Conservation (phyloP, 768 basidiomycete species). For the Lentinula lateritia region DNA sequence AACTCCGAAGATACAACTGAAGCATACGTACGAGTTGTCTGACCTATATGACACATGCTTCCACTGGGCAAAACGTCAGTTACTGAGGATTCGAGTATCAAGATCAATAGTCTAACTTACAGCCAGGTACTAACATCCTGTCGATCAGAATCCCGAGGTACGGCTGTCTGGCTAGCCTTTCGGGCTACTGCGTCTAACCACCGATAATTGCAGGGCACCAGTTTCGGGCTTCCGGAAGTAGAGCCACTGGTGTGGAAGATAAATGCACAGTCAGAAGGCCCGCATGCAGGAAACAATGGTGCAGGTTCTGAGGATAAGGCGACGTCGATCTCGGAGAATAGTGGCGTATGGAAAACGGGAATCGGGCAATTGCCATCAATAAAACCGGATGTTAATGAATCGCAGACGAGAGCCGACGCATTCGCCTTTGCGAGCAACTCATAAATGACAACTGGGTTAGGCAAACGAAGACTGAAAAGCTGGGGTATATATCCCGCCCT, state of each 20-base stretch:
- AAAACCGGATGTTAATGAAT: conserved; percentile 43
- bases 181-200: conserved; percentile 57
- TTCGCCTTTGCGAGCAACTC: conserved; percentile 61
- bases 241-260: conserved; percentile 81
- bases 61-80: conserved; percentile 48
- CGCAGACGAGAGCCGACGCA: conserved; percentile 61
- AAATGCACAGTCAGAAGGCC: conserved; percentile 32
- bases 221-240: conserved; percentile 76
- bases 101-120: conserved; percentile 34
- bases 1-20: conserved; percentile 18
- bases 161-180: conserved; percentile 51
- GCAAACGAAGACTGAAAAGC: conserved; percentile 71
- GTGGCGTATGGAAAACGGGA: conserved; percentile 40
- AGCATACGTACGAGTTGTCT: conserved; percentile 60
- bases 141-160: conserved; percentile 38
- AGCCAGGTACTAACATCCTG: conserved; percentile 73
- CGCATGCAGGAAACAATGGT: conserved; percentile 32
- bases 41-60: conserved; percentile 80
- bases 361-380: conserved; percentile 41
- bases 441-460: conserved; percentile 64
- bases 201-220: conserved; percentile 62
- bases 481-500: conserved; percentile 77
- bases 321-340: conserved; percentile 29
- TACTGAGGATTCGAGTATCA: conserved; percentile 18
- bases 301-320: conserved; percentile 18